These are phyloP conservation scores for Bipolaris bicolor DNA, from an alignment of 2,329 filamentous ascomycete genomes.

Conservation along the genomic window DNA sequence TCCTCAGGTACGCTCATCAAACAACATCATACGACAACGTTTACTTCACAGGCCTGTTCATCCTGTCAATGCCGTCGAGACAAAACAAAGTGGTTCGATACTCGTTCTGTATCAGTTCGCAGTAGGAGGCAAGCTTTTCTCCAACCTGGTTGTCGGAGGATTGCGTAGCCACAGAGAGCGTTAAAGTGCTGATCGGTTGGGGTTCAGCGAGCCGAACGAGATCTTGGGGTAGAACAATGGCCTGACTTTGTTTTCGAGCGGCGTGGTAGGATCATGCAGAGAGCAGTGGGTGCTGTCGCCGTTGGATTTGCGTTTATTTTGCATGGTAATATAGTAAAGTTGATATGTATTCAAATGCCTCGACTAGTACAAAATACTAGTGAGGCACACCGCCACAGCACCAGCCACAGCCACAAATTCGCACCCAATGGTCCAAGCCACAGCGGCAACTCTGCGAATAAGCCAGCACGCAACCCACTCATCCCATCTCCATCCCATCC, in stretches of 20 bases:
- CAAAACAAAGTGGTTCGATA: constrained; percentile 45
- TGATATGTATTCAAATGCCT: too few species aligned
- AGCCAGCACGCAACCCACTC: too few species aligned
- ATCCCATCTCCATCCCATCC: too few species aligned
- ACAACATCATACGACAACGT: constrained; percentile 48
- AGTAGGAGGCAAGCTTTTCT: constrained; percentile 20
- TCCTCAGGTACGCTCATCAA: constrained; percentile 33
- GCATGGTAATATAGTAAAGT: too few species aligned
- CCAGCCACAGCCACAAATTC: neutral
- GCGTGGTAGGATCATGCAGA: constrained; percentile 7
- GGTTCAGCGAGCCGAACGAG: constrained; percentile 4
- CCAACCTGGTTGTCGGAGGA: constrained; percentile 13
- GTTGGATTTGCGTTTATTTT: neutral
- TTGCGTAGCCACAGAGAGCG: constrained; percentile 3
- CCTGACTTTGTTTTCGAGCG: constrained; percentile 40
- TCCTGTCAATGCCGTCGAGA: constrained; percentile 28
- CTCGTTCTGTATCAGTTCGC: constrained; percentile 36
- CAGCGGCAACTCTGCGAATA: neutral
- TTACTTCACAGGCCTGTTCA: constrained; percentile 36
- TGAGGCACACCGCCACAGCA: too few species aligned
- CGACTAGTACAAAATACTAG: too few species aligned
- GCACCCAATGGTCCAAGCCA: neutral
- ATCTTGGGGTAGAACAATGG: constrained; percentile 35
- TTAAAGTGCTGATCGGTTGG: constrained; percentile 8
- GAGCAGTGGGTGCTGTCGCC: neutral